Evolutionary conservation across 805 yeast genomes (phyloP).

Genomic region (Kodamaea nitidulidarum): DNA sequence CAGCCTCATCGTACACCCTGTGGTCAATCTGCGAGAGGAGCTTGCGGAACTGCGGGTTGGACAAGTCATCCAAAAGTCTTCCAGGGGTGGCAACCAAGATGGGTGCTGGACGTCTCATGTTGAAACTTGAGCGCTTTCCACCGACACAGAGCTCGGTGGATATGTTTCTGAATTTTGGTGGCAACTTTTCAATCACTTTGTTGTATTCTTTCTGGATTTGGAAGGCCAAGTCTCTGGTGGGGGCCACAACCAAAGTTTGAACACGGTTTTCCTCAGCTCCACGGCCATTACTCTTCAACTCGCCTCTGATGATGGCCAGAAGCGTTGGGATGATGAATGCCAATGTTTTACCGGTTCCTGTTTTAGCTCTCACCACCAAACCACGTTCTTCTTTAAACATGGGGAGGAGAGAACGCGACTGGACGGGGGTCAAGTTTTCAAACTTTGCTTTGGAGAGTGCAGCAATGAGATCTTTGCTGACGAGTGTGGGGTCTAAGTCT

Average conservation of each 20-base stretch:
- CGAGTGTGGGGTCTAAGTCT: constrained; percentile 5
- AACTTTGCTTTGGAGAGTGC: constrained; percentile 45
- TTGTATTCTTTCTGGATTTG: constrained; percentile 69
- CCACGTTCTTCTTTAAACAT: constrained; percentile 53
- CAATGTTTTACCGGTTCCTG: constrained; percentile 93
- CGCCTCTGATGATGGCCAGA: constrained; percentile 44
- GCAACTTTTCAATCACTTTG: constrained; percentile 34
- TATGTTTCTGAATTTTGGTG: constrained; percentile 14
- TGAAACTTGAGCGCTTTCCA: constrained; percentile 45
- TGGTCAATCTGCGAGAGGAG: constrained; percentile 54
- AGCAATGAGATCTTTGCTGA: constrained; percentile 14
- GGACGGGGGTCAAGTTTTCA: constrained; percentile 62
- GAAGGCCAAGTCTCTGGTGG: constrained; percentile 87
- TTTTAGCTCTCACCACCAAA: constrained; percentile 82
- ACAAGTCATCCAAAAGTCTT: constrained; percentile 61
- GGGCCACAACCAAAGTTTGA: constrained; percentile 65
- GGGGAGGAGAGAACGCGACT: constrained; percentile 57
- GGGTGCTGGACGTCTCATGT: constrained; percentile 40
- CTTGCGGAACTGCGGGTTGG: constrained; percentile 39
- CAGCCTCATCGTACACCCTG: constrained; percentile 88
- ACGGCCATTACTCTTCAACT: constrained; percentile 18
- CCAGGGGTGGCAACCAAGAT: constrained; percentile 90
- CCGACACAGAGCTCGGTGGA: constrained; percentile 53
- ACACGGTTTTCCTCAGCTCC: constrained; percentile 18
- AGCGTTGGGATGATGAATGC: constrained; percentile 82